Evolutionary conservation across 2,329 filamentous ascomycete genomes (phyloP), one percentile per base, ranked within the genome.

Genomic region (Diaporthe helianthi): DNA sequence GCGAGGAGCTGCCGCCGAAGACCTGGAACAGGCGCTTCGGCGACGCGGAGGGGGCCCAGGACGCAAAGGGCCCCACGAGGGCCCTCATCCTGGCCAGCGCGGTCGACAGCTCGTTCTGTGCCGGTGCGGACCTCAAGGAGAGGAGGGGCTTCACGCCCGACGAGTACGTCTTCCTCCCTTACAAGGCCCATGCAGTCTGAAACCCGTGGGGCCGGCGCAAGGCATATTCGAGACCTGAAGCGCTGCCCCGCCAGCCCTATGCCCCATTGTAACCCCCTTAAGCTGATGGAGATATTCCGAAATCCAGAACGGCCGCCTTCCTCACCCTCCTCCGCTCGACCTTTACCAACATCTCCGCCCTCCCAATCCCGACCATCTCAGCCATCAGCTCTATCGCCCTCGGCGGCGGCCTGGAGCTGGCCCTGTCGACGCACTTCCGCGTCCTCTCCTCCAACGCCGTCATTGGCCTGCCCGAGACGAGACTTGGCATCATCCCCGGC

Each of bases 121-220:
- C 96, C 0, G 96, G 96, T 46, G 96, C 96, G 4, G 96, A 99
- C 78, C 81, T 99, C 76, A 98, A 98, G 78, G 95, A 98, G 84
- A 85, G 95, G 33, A 86, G 87, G 69, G 87, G 85, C 4, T 96
- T 98, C 80, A 90, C 88, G 1, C 86, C 85, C 71, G 87, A 93
- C 75, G 92, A 98, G 94, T 97, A 79, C 71, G 88, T 80, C 29
- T 63, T 15, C 31, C 41, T 4, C 13, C 3, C 8, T n/a, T n/a
- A 15, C 8, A 13, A 13, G 41, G 17, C 58, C 12, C 2, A 29
- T 68, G 5, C 1, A 10, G 24, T 17, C 46, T 53, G 31, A 60
- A 33, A 9, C 8, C 24, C 46, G 29, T 17, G 24, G 17, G 38
- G 13, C 36, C 36, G 38, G 53, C n/a, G 33, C 33, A 22, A 47